Base-by-base conservation (phyloP, 2,329 filamentous ascomycete species). In the Fusarium floridanum region DNA sequence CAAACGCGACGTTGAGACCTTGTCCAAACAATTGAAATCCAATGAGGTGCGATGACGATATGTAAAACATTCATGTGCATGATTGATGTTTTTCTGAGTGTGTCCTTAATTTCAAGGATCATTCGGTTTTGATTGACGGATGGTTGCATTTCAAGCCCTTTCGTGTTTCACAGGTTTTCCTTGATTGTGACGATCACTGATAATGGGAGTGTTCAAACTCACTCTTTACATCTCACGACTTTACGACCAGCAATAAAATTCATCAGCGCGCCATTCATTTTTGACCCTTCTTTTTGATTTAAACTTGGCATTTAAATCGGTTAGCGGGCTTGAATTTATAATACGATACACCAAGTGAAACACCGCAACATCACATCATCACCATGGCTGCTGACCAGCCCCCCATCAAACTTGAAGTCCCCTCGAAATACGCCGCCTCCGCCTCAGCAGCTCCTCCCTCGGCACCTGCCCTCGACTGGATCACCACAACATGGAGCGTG, bases 401-500 rank as follows among this genome's bases (percentile, higher is more conserved):
- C 0, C 69, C 77, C 55, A 78, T 82, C 50, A 64, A 72, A 27
- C 78, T 83, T 67, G 74, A 65, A 2, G 70, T 81, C 5, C 89
- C 90, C 1, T 88, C 87, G 62, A 88, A 87, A 76, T 89, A 90
- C 78, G 69, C 75, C n/a, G 61, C 72, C n/a, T 64, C 69, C 16
- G 57, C 82, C 63, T 60, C 76, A 67, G 34, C 74, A 43, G 71
- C 79, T 27, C 70, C 80, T 43, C 37, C 80, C 57, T 85, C 81
- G 16, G 73, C 85, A 2, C 91, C 91, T 6, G 80, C 88, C 4
- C 81, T 90, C 29, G 82, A 87, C 67, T 93, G 89, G 87, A 88
- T 95, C 55, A 83, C 86, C 62, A 86, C 91, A 70, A 93, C 90
- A 68, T 95, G 93, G 93, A 85, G 89, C 76, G 92, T 95, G 66